Base-by-base conservation (phyloP, 768 basidiomycete genomes). In the Lentinula boryana region DNA sequence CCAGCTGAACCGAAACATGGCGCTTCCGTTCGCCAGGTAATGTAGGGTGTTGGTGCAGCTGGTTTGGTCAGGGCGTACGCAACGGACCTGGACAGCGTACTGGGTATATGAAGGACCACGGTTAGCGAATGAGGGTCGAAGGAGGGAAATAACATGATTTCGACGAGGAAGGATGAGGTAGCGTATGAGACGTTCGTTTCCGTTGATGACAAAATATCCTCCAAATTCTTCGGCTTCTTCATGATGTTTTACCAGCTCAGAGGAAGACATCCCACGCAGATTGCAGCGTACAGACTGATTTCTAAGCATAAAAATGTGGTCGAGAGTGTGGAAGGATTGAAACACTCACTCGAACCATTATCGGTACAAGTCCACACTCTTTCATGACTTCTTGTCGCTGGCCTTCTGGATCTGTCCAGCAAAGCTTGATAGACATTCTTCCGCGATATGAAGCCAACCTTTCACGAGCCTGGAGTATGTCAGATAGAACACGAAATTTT, bases 181-280 rank as follows among this genome's bases (percentile, higher is more conserved):
- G 64, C 97, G 93, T 66, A 99, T 95, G 63, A 99, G 85, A 76
- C 95, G 93, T 76, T 99, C 97, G 75, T 98, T 98, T 63, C 97
- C 97, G 72, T 99, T 99, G 73, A 99, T 87, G 70, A 99, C 84
- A 70, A 99, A 99, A 75, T 99, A 98, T 32, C 96, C 97, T 56
- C 97, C 97, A 69, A 98, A 98, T 73, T 98, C 97, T 75, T 97
- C 94, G 1, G 97, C 88, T 68, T 99, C 97, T 80, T 99, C 97
- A 70, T 96, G 90, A 63, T 88, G 88, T 60, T 79, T 76, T 60
- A 98, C 93, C 49, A 99, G 86, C 50, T 93, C 89, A 8, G 89
- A 83, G 8, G 96, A 91, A 2, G 93, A 84, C 73, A 97, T 81
- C 36, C 81, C 81, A 49, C 87, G 87, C n/a, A 98, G 74, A 72